phyloP scores from a whole-genome alignment of 2,329 filamentous ascomycete species.

The Arachnomyces sp. region DNA sequence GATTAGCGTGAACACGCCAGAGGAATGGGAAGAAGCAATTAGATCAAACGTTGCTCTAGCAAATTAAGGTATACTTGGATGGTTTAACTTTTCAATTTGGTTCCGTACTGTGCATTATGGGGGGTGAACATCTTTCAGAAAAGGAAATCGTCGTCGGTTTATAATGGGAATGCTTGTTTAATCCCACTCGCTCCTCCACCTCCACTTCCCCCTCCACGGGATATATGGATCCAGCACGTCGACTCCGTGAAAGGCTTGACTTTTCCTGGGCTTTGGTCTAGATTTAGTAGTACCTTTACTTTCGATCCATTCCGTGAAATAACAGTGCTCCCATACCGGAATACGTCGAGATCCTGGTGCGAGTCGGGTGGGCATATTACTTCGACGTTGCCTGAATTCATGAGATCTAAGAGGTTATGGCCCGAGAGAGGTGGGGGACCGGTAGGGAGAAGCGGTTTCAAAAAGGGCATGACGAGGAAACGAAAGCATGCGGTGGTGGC shows the following conservation, averaged over 20 bases:
- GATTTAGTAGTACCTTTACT: constrained; percentile 9
- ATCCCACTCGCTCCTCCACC: constrained; percentile 7
- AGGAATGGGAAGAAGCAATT: constrained; percentile 38
- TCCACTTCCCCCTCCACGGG: constrained; percentile 8
- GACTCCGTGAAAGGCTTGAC: constrained; percentile 16
- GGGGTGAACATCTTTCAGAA: constrained; percentile 3
- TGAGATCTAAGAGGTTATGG: too few relatives aligned
- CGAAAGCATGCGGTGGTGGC: constrained; percentile 22
- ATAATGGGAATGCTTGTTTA: background rate
- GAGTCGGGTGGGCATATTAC: constrained; percentile 5
- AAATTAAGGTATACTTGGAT: too few relatives aligned
- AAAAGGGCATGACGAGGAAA: constrained; percentile 22
- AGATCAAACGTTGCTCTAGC: constrained; percentile 14
- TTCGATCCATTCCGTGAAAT: background rate
- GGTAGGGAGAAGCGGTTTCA: constrained; percentile 13
- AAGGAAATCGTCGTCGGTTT: background rate
- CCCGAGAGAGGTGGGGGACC: too few relatives aligned
- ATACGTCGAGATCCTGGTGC: constrained; percentile 7
- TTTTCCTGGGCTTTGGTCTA: constrained; percentile 17
- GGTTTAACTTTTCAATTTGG: too few relatives aligned
- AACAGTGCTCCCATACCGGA: too few relatives aligned
- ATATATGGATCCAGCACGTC: constrained; percentile 21
- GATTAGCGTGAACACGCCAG: constrained; percentile 18
- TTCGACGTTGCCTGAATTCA: too few relatives aligned
- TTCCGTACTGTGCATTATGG: too few relatives aligned